These are phyloP conservation scores for Kazachstania kunashirensis DNA, from an alignment of 805 yeast species.

Conservation along the genomic window DNA sequence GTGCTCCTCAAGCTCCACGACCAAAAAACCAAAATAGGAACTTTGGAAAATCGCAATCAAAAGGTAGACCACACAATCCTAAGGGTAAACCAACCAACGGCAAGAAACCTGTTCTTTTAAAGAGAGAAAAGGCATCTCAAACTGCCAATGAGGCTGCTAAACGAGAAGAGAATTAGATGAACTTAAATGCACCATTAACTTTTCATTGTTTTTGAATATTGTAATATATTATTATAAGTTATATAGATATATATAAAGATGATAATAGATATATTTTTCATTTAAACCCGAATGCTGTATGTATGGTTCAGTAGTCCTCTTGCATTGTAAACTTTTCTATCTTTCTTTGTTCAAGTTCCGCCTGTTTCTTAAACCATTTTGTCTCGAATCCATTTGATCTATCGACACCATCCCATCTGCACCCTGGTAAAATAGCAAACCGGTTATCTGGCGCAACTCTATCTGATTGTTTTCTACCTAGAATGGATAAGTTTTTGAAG, in stretches of 20 bases:
- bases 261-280: too few species aligned
- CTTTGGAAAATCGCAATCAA: too few species aligned
- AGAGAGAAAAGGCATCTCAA: too few species aligned
- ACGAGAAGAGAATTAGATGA: too few species aligned
- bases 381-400: slow-evolving; percentile 81
- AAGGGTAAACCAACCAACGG: neutral
- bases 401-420: slow-evolving; percentile 87
- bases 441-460: slow-evolving; percentile 51
- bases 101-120: neutral
- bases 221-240: too few species aligned
- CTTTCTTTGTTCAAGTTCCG: slow-evolving; percentile 29
- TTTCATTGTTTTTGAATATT: too few species aligned
- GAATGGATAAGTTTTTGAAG: slow-evolving; percentile 11
- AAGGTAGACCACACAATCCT: neutral
- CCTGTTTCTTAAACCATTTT: slow-evolving; percentile 41
- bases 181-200: too few species aligned
- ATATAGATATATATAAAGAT: too few species aligned
- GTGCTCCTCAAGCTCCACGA: neutral
- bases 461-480: slow-evolving; percentile 48
- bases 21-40: neutral
- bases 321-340: slow-evolving; percentile 30
- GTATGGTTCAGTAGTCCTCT: slow-evolving; percentile 33
- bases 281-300: too few species aligned
- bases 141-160: too few species aligned
- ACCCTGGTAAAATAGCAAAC: slow-evolving; percentile 68